These are phyloP conservation scores for Salvia hispanica DNA, from an alignment of 257 asterid species.

Conservation along the genomic window DNA sequence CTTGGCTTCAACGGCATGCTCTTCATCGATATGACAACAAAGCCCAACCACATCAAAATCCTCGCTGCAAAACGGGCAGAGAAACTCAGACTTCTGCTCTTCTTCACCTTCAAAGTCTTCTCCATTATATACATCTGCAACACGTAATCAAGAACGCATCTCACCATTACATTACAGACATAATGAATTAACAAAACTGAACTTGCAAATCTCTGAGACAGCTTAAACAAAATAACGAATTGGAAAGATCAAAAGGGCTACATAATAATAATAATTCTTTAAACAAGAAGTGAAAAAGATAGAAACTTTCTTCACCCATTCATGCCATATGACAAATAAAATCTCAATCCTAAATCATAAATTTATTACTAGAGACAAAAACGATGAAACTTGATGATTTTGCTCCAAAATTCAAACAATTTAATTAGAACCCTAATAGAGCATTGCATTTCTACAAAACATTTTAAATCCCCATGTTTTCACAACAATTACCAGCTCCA, in stretches of 20 bases:
- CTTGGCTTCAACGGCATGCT: slow-evolving; percentile 74
- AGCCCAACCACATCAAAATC: slow-evolving; percentile 84
- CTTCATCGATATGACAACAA: slow-evolving; percentile 91
- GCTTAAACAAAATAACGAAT: background rate
- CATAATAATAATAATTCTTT: background rate
- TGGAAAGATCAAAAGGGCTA: background rate
- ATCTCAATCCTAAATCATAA: background rate
- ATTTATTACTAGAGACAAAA: background rate
- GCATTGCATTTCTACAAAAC: slow-evolving; percentile 16
- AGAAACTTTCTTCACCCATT: background rate
- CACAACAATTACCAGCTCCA: slow-evolving; percentile 10
- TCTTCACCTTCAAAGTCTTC: slow-evolving; percentile 69
- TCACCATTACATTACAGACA: background rate
- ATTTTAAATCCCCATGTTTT: background rate
- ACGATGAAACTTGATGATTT: background rate
- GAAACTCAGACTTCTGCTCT: slow-evolving; percentile 63
- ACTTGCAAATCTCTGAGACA: slow-evolving; percentile 3
- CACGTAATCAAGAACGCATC: background rate
- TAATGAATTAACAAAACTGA: background rate
- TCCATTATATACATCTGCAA: slow-evolving; percentile 56
- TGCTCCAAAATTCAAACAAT: background rate
- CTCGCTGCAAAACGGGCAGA: slow-evolving; percentile 87
- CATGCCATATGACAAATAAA: background rate
- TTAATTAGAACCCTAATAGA: slow-evolving; percentile 2
- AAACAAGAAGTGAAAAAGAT: background rate